Evolutionary conservation across 257 asterid genomes (phyloP), one percentile per base, ranked within the genome.

Genomic region (Knoxia roxburghii): DNA sequence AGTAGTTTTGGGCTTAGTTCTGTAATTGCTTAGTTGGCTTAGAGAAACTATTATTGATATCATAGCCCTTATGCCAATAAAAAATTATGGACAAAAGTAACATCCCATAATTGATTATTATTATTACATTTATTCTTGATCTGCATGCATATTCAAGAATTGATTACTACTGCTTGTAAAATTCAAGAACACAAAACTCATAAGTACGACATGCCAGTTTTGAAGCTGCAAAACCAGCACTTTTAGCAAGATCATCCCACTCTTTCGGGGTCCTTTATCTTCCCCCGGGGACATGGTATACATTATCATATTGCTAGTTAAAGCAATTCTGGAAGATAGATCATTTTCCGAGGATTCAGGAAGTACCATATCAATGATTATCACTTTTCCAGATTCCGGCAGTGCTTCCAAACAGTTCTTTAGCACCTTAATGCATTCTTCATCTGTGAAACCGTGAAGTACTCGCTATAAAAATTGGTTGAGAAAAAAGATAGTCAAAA

Each of bases 361-460:
- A 32, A 73, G 56, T n/a, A 78, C 59, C 45, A 37, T 18, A 9
- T 66, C 82, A 7, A 74, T 67, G 21, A 73, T 37, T 24, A 74
- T 68, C 40, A 78, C 74, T 52, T 74, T 78, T 15, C 82, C 82
- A 41, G 53, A n/a, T 17, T 65, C 51, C 37, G 74, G 63, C 26
- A 78, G 39, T 4, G 74, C 69, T 18, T 53, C 54, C 68, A 67
- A 70, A 56, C 74, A 73, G 10, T 78, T 78, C 53, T 54, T 66
- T 27, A 78, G 61, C 26, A 78, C 30, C 43, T 67, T 69, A 62
- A 73, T 3, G 7, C 82, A 69, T 46, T 40, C 43, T 14, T 74
- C 82, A 58, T 74, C 74, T 53, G 51, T 45, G 79, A 79, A 78
- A 48, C 74, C 59, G 62, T 73, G 79, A 65, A 78, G 76, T n/a